Conservation (phyloP, 306 rosid species). For the Malus sieversii region DNA sequence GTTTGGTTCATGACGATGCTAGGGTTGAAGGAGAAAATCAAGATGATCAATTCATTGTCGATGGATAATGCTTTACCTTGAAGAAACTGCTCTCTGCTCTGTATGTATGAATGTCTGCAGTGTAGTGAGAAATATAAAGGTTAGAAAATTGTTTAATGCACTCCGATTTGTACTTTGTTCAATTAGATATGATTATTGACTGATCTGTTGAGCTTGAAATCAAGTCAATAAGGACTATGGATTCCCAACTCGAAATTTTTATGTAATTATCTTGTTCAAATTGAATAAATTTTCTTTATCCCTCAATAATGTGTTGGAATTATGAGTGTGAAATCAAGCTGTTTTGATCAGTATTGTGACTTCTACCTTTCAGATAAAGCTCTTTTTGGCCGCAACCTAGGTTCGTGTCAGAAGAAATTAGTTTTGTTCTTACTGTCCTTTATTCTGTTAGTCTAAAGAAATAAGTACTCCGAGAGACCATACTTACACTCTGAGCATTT, state of each 20-base stretch:
- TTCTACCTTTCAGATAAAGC: neutral
- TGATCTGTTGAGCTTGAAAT: constrained; percentile 21
- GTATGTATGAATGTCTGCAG: constrained; percentile 24
- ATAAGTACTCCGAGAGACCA: neutral
- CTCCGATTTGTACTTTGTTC: constrained; percentile 32
- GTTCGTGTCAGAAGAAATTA: neutral
- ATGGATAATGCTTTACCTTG: constrained; percentile 39
- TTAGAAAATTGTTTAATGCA: constrained; percentile 46
- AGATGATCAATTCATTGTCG: constrained; percentile 89
- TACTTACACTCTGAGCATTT: neutral
- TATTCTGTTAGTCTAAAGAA: neutral
- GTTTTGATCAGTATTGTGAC: neutral
- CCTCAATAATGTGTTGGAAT: neutral
- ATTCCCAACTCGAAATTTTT: constrained; percentile 19
- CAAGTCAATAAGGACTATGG: constrained; percentile 14
- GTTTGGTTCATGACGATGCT: constrained; percentile 70
- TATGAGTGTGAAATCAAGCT: neutral
- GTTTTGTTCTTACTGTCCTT: neutral
- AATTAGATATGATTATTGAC: constrained; percentile 40
- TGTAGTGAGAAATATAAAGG: constrained; percentile 26
- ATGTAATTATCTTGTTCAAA: constrained; percentile 34
- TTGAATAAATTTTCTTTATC: constrained; percentile 4
- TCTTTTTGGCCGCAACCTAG: neutral
- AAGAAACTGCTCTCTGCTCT: constrained; percentile 10
- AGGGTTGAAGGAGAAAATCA: constrained; percentile 93